These are phyloP conservation scores for Lentithecium fluviatile DNA, from an alignment of 495 filamentous ascomycete genomes.

Conservation along the genomic window DNA sequence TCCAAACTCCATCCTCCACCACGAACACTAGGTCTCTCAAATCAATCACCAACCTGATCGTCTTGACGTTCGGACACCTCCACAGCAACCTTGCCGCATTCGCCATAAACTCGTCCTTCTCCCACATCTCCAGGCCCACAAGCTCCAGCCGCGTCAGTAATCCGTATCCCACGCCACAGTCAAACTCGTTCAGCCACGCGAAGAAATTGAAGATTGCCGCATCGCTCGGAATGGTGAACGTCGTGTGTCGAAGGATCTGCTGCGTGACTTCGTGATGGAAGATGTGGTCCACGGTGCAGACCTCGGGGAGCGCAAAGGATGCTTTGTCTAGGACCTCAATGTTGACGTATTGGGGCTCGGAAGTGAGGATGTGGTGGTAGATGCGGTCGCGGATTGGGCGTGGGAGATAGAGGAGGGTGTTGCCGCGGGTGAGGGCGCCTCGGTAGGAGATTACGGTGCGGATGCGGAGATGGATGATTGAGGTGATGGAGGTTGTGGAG, in stretches of 20 bases:
- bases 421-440: background rate
- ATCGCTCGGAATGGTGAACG: background rate
- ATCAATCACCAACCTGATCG: constrained; percentile 1
- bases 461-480: background rate
- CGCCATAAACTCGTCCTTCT: background rate
- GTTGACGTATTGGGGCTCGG: background rate
- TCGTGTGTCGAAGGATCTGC: constrained; percentile 1
- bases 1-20: background rate
- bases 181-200: constrained; percentile 1
- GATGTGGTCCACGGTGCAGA: background rate
- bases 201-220: constrained; percentile 5
- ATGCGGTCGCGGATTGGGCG: background rate
- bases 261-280: background rate
- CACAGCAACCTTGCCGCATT: background rate
- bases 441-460: background rate
- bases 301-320: background rate
- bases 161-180: background rate
- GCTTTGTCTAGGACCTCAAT: constrained; percentile 3
- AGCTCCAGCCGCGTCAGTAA: constrained; percentile 3
- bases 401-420: background rate
- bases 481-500: background rate
- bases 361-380: background rate
- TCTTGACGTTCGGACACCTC: constrained; percentile 1
- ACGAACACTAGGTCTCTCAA: constrained; percentile 1
- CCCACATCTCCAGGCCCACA: background rate